phyloP scores from a whole-genome alignment of 1,284 basidiomycete species.

The Moesziomyces parantarcticus region DNA sequence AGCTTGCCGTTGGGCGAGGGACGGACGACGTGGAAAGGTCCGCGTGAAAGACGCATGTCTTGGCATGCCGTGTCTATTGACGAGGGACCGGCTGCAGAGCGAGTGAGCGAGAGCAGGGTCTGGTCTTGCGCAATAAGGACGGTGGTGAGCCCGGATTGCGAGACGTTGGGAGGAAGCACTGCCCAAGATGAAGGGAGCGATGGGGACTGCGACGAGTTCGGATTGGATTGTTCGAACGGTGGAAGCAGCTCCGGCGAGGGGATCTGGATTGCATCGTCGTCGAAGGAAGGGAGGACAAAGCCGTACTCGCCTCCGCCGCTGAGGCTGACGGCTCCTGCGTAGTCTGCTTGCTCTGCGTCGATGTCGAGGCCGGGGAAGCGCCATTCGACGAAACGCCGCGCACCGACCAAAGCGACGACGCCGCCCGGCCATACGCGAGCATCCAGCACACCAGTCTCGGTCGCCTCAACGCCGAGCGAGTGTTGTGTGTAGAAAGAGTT shows the following conservation, averaged over 20 bases:
- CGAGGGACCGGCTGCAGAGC: constrained; percentile 35
- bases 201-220: constrained; percentile 4
- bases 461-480: constrained; percentile 84
- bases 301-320: constrained; percentile 37
- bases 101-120: constrained; percentile 44
- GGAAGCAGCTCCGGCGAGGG: constrained; percentile 32
- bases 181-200: constrained; percentile 44
- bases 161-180: constrained; percentile 28
- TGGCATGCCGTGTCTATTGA: constrained; percentile 45
- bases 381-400: constrained; percentile 80
- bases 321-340: constrained; percentile 23
- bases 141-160: constrained; percentile 34
- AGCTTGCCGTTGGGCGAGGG: constrained; percentile 94
- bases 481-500: constrained; percentile 84
- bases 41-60: constrained; percentile 77
- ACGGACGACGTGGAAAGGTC: constrained; percentile 86
- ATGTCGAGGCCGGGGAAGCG: constrained; percentile 78
- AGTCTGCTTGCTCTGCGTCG: constrained; percentile 36
- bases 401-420: constrained; percentile 84
- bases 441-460: constrained; percentile 82
- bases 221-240: constrained; percentile 14
- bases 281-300: constrained; percentile 33
- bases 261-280: constrained; percentile 22
- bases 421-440: constrained; percentile 87
- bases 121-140: constrained; percentile 42